Evolutionary conservation across 768 basidiomycete species (phyloP), one percentile per base, ranked within the genome.

Genomic region (Cyclocybe cylindracea): DNA sequence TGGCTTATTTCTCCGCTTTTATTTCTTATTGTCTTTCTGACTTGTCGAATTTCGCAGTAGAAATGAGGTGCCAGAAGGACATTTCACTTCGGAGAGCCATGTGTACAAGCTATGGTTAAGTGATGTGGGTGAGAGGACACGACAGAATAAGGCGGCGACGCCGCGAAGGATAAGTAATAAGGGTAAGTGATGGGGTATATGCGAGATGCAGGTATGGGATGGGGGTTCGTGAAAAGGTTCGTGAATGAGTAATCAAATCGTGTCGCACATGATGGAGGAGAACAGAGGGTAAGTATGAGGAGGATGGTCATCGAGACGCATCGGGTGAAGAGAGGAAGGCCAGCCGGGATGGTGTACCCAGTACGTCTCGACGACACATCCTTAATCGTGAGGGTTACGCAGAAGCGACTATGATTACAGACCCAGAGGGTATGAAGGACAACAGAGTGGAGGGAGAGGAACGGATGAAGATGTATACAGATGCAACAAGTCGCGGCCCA

Each of bases 261-360:
- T 66, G 64, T 62, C 64, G 62, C 65, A 53, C 65, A 61, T 62
- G 60, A 66, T 55, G 50, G 46, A 56, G 44, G 37, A 50, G 19
- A 45, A 47, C 35, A 36, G 34, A 24, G 51, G 31, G 51, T 53
- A 44, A 42, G 44, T 56, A 48, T 53, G 41, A 58, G 49, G 56
- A 52, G 66, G 62, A 66, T 63, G 61, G 70, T 63, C 72, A 60
- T 73, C 72, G 65, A 73, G 72, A 72, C 70, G 63, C 71, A 70
- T 67, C 67, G 60, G 57, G 24, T 24, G 24, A 24, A 65, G 66
- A 64, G 64, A 52, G 64, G 67, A 54, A 59, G 61, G 51, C 44
- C 44, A 61, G 59, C 33, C 50, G 53, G 55, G 39, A 60, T 56
- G 55, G 61, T 24, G 64, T 59, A 67, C 55, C 66, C 70, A 66